Evolutionary conservation across 192 early-diverging fungal genomes (phyloP).

Genomic region (Coemansia javaensis): DNA sequence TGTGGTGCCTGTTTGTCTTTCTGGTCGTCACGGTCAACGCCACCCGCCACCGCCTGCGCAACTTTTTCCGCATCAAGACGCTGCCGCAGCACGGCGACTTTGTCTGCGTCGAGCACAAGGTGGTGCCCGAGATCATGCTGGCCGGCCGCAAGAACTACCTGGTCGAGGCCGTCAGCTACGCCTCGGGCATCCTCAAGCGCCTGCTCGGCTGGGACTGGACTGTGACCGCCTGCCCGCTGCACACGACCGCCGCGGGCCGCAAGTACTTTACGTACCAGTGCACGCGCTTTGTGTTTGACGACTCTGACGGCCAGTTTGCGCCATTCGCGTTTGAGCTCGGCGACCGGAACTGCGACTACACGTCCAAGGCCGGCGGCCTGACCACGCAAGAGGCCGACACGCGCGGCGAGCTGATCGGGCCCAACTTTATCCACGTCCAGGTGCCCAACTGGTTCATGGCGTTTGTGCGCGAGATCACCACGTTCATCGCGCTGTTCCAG

Average conservation of each 20-base stretch:
- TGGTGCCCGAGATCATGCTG: conserved; percentile 29
- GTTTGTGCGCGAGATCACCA: conserved; percentile 55
- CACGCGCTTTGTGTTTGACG: conserved; percentile 67
- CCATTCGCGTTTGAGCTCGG: conserved; percentile 58
- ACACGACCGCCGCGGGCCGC: conserved; percentile 47
- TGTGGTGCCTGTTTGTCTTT: conserved; percentile 52
- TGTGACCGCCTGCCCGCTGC: conserved; percentile 43
- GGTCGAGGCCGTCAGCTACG: conserved; percentile 13
- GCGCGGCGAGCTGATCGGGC: conserved; percentile 59
- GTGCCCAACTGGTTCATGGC: conserved; percentile 56
- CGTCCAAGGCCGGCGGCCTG: conserved; percentile 47
- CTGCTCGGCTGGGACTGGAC: conserved; percentile 38
- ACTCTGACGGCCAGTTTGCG: conserved; percentile 50
- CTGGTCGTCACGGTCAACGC: conserved; percentile 36
- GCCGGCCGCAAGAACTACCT: conserved; percentile 19
- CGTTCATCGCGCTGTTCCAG: conserved; percentile 59
- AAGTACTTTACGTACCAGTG: conserved; percentile 68
- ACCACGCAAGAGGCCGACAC: conserved; percentile 47
- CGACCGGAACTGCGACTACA: conserved; percentile 40
- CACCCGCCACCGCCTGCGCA: conserved; percentile 33
- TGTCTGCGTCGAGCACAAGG: conserved; percentile 49
- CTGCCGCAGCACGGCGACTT: conserved; percentile 28
- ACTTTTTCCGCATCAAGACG: conserved; percentile 54
- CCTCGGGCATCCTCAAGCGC: conserved; percentile 11
- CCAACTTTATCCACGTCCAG: conserved; percentile 65